Base-by-base conservation (phyloP, 2,329 filamentous ascomycete genomes). In the Bipolaris victoriae region DNA sequence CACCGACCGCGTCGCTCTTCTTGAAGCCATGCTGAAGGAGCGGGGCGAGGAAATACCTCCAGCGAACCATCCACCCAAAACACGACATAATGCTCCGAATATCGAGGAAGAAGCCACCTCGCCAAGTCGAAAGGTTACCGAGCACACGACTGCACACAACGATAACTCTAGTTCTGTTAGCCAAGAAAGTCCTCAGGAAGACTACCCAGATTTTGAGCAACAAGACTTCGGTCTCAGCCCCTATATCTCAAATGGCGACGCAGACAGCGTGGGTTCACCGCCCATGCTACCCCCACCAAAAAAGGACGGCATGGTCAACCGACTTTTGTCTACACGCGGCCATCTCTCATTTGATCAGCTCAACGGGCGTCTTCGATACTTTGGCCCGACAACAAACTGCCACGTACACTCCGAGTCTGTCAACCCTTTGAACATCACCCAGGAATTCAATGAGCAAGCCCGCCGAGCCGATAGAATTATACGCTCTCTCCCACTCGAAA, bases 21-120 rank as follows among this genome's bases (percentile, higher is more conserved):
- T 86, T 0, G 83, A 86, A 71, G 71, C 72, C 15, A 78, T 85
- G 79, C 77, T 86, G 3, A 67, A 78, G 54, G 81, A 84, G 37
- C 78, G 77, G 33, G 83, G 83, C 48, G 77, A 81, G 16, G 76
- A 77, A 1, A 78, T 80, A 20, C 83, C 83, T 9, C 81, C 82
- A 13, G 81, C 82, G 13, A 75, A 78, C 36, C 81, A 86, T 60
- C 83, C 83, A 22, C 83, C 83, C 7, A 84, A 82, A 63, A 84
- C 82, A 20, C 68, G 74, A 2, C 72, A 75, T 44, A 70, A 66
- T 24, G 68, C 68, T 36, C 66, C 71, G 48, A 68, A 69, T 58
- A 70, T 76, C 39, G 71, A 69, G n/a, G 71, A 73, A 1, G 24
- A 73, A 1, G 22, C 45, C 3, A 11, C 45, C 9, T 73, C 71